Base-by-base conservation (phyloP, 768 basidiomycete genomes). In the Rhodotorula taiwanensis region DNA sequence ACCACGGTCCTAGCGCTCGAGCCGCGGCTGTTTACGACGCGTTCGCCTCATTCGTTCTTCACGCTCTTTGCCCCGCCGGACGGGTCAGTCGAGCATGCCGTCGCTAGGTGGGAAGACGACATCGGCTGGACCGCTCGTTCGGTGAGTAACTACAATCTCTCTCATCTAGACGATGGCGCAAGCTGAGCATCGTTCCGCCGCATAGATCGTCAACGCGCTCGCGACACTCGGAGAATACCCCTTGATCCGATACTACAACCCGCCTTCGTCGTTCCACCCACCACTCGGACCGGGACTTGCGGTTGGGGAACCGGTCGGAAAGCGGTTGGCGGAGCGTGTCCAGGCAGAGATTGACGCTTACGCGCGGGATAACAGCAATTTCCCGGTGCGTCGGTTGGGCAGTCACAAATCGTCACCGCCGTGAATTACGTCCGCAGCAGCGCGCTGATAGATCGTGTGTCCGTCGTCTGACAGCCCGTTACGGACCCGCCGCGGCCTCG, bases 201-300 rank as follows among this genome's bases (percentile, higher is more conserved):
- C 31, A 9, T 61, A 80, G 92, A 86, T 99, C 67, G 76, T 89
- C 31, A 95, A 97, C 71, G 77, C 93, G 6, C 89, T 92, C 75
- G 86, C 95, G 21, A 83, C 89, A 0, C 77, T 98, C 33, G 87
- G 90, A 71, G 95, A 99, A 74, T 89, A 86, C 72, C 95, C 95
- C 0, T 86, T 83, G 74, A 86, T 98, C 69, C 86, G 94, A 36
- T 98, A 94, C 77, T 97, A 95, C 74, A 77, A 88, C 55, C 90
- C 94, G 8, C 78, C 83, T 18, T 90, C 92, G 71, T 79, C 80
- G 4, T 93, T 92, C 1, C 80, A 97, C 20, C 90, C 91, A 20
- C 83, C 91, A 5, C 83, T 97, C 57, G 85, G 86, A 59, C 86
- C 85, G 4, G 71, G 47, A 54, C 62, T 52, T 56, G 84, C 84